Conservation (phyloP, 768 basidiomycete genomes). For the Mycena alexandri region DNA sequence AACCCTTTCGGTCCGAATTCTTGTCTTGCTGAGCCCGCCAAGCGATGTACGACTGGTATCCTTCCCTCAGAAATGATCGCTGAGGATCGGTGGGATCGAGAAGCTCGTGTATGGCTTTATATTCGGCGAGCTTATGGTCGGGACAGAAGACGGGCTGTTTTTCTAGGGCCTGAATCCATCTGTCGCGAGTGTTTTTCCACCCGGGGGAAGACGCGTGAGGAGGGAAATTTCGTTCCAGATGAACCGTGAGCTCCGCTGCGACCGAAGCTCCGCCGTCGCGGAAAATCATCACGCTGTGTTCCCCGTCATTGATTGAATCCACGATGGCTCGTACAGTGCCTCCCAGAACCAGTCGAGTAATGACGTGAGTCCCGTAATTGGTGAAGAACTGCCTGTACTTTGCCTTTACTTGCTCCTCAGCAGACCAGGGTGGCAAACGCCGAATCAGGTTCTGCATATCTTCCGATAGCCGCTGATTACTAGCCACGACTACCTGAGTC, state of each 20-base stretch:
- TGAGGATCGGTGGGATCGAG: neutral
- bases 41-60: no score
- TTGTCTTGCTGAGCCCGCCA: no score
- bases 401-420: neutral
- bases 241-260: constrained; percentile 7
- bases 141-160: constrained; percentile 10
- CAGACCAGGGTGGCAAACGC: constrained; percentile 9
- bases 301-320: constrained; percentile 1
- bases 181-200: neutral
- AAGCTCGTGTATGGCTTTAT: neutral
- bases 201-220: neutral
- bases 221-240: neutral
- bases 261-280: constrained; percentile 11
- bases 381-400: constrained; percentile 8
- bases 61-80: no score
- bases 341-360: constrained; percentile 12
- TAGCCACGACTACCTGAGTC: neutral
- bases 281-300: constrained; percentile 11
- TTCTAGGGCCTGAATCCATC: constrained; percentile 7
- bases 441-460: neutral
- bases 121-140: neutral
- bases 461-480: neutral
- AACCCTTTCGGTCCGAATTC: no score
- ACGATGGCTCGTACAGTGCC: constrained; percentile 5
- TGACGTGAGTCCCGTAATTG: constrained; percentile 10